Conservation (phyloP, 768 basidiomycete genomes). For the Lepiota brunneoincarnata region DNA sequence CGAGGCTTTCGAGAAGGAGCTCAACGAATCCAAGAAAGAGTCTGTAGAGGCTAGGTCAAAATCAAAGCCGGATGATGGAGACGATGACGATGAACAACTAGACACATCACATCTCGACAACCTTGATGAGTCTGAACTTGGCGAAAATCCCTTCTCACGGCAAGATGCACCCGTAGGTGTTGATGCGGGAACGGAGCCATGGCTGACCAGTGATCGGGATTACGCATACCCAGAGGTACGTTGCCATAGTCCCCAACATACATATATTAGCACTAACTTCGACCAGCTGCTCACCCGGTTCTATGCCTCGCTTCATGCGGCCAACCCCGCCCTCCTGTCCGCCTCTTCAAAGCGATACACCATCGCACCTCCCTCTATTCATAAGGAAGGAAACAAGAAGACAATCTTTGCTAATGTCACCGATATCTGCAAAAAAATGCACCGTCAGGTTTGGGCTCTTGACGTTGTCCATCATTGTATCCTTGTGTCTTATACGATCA, state of each 20-base stretch:
- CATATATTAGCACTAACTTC: background rate
- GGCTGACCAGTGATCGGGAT: conserved; percentile 92
- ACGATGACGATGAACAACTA: conserved; percentile 51
- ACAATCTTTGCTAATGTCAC: conserved; percentile 95
- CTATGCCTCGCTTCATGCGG: conserved; percentile 86
- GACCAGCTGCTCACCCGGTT: conserved; percentile 86
- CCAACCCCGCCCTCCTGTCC: conserved; percentile 86
- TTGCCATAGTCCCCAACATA: background rate
- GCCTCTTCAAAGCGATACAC: conserved; percentile 91
- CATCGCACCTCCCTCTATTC: conserved; percentile 92
- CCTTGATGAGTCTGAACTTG: conserved; percentile 80
- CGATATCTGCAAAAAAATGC: conserved; percentile 99
- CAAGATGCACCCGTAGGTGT: conserved; percentile 53
- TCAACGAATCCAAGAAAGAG: conserved; percentile 70
- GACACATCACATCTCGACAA: conserved; percentile 66
- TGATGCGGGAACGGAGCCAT: conserved; percentile 79
- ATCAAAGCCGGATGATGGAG: conserved; percentile 39
- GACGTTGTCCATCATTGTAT: background rate
- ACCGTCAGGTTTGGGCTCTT: conserved; percentile 63
- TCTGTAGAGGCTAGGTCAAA: conserved; percentile 34
- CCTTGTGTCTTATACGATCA: background rate
- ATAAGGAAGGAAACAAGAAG: conserved; percentile 96
- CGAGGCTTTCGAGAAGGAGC: conserved; percentile 93
- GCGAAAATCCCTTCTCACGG: conserved; percentile 83
- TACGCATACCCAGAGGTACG: conserved; percentile 92